A percentile compares a stretch with the other conserved stretches of the same genome.
These are phyloP conservation scores for Clarireedia paspali DNA, from an alignment of 2,329 filamentous ascomycete genomes.

Conservation along the genomic window DNA sequence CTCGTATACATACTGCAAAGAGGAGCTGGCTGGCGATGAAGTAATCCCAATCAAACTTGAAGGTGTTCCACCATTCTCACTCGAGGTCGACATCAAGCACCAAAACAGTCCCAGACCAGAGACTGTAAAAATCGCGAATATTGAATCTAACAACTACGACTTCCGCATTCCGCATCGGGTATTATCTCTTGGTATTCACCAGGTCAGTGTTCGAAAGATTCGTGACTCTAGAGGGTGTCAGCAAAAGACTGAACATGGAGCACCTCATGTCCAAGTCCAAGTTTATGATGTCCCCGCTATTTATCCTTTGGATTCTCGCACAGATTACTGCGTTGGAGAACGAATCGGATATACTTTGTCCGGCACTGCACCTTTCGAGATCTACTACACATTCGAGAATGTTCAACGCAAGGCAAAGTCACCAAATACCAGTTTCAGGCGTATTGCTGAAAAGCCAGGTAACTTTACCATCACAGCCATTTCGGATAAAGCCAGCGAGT, in stretches of 20 bases:
- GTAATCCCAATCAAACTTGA: constrained; percentile 79
- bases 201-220: constrained; percentile 82
- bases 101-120: constrained; percentile 74
- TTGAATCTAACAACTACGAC: constrained; percentile 65
- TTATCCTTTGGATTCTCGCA: constrained; percentile 73
- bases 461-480: constrained; percentile 81
- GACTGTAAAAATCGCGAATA: constrained; percentile 71
- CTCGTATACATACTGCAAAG: constrained; percentile 91
- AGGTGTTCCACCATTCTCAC: constrained; percentile 76
- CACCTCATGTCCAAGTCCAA: constrained; percentile 77
- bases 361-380: constrained; percentile 84
- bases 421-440: constrained; percentile 75
- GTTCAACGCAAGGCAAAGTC: constrained; percentile 71
- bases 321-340: constrained; percentile 93
- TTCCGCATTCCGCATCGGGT: constrained; percentile 79
- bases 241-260: constrained; percentile 61
- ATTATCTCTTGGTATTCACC: constrained; percentile 81
- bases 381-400: constrained; percentile 84
- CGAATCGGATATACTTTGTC: constrained; percentile 87
- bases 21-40: constrained; percentile 75
- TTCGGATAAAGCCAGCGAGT: constrained; percentile 81
- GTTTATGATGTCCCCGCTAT: constrained; percentile 92
- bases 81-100: constrained; percentile 92
- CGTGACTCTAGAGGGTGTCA: constrained; percentile 83
- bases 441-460: constrained; percentile 86